Percentiles rank a stretch among this genome's conserved stretches.
These are phyloP conservation scores for Hygrophorus pudorinus DNA, from an alignment of 768 basidiomycete species.

Conservation along the genomic window DNA sequence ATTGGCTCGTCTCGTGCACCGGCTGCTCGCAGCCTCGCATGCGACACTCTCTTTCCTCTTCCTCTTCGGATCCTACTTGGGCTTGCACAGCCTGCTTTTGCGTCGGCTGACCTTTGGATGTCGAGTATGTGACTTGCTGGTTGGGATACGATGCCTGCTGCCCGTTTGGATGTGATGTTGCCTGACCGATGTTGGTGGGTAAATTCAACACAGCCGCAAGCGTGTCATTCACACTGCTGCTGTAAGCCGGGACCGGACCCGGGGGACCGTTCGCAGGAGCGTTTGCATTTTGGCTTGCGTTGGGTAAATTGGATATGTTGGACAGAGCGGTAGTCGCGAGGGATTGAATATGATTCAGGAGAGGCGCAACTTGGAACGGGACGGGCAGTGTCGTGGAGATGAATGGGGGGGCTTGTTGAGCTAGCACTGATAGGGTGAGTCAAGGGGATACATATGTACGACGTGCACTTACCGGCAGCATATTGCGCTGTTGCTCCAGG, in stretches of 20 bases:
- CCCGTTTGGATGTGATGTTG: too few relatives aligned
- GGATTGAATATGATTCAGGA: neutral
- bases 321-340: too few relatives aligned
- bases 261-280: constrained; percentile 6
- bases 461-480: neutral
- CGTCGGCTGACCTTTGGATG: constrained; percentile 7
- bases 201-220: neutral
- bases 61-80: neutral
- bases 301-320: too few relatives aligned
- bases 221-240: neutral
- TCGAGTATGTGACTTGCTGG: too few relatives aligned
- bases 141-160: too few relatives aligned
- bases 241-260: constrained; percentile 7
- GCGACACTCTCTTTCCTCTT: constrained; percentile 27
- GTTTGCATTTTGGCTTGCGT: neutral
- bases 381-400: neutral
- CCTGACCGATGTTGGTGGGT: neutral
- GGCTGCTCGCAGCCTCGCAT: constrained; percentile 49
- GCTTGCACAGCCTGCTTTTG: constrained; percentile 10
- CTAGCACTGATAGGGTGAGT: constrained; percentile 12
- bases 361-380: neutral
- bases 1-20: constrained; percentile 46
- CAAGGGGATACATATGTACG: constrained; percentile 13
- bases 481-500: neutral
- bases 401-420: constrained; percentile 2